Evolutionary conservation across 2,329 filamentous ascomycete species (phyloP).

Genomic region (Fusarium chuoi): DNA sequence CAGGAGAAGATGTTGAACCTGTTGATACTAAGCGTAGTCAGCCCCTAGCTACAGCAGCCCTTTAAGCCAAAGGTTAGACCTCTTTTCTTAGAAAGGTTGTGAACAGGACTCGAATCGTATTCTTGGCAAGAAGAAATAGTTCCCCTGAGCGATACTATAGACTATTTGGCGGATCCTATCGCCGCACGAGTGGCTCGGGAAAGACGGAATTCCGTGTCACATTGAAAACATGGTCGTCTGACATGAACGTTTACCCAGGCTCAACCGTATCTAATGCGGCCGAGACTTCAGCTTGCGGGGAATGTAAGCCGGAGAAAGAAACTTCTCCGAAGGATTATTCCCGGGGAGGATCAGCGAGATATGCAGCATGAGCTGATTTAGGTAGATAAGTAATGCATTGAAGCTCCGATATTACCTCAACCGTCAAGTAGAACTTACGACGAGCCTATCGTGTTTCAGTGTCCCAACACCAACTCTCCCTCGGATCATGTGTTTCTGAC

Average conservation of each 20-base stretch:
- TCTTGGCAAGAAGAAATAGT: fast-evolving
- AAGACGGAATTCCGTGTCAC: background rate
- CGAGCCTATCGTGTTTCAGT: background rate
- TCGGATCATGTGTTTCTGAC: background rate
- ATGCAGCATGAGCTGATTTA: background rate
- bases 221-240: background rate
- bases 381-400: background rate
- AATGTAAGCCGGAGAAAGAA: background rate
- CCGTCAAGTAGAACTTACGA: background rate
- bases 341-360: background rate
- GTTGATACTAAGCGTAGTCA: background rate
- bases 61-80: fast-evolving
- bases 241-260: background rate
- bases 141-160: fast-evolving
- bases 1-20: background rate
- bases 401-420: background rate
- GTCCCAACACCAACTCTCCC: background rate
- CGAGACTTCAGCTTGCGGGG: background rate
- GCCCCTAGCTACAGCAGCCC: background rate
- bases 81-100: fast-evolving
- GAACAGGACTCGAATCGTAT: fast-evolving
- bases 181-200: fast-evolving
- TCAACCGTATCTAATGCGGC: background rate
- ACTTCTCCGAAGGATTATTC: background rate
- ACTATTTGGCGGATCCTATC: no score